Conservation (phyloP, 2,329 filamentous ascomycete species). For the Xylariaceae sp. region DNA sequence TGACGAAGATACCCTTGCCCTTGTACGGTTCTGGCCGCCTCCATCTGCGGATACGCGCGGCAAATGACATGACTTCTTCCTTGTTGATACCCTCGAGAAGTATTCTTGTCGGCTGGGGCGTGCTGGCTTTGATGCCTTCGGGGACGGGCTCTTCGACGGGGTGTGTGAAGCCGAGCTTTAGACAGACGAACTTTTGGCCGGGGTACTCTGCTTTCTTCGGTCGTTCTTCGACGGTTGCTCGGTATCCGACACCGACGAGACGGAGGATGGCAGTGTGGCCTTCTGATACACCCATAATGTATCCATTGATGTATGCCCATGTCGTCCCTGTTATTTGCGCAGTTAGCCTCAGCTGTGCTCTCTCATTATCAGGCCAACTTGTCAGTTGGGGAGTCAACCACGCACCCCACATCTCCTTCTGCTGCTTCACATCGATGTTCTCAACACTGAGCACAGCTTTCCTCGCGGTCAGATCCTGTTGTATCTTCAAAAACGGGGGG, state of each 20-base stretch:
- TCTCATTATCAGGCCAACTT: too few species aligned
- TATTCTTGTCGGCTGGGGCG: constrained; percentile 86
- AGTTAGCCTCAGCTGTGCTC: too few species aligned
- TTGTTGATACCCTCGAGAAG: constrained; percentile 84
- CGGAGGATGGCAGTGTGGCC: constrained; percentile 91
- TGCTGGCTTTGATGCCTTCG: constrained; percentile 75
- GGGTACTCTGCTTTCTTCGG: constrained; percentile 71
- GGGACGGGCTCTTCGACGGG: constrained; percentile 87
- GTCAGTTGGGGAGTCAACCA: constrained; percentile 13
- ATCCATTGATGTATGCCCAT: constrained; percentile 83
- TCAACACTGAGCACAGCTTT: constrained; percentile 67
- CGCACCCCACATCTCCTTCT: constrained; percentile 94
- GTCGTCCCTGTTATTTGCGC: constrained; percentile 63
- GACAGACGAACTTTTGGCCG: constrained; percentile 81
- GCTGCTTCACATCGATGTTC: constrained; percentile 64
- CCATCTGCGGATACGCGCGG: constrained; percentile 83
- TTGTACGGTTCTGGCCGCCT: constrained; percentile 95
- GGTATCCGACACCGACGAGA: constrained; percentile 91
- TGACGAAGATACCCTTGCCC: constrained; percentile 98
- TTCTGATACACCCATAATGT: constrained; percentile 92
- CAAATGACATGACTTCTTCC: constrained; percentile 84
- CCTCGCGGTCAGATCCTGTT: constrained; percentile 59
- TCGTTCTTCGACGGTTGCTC: constrained; percentile 77
- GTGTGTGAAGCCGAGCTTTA: constrained; percentile 97
- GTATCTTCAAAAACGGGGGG: constrained; percentile 72